Percentiles rank a stretch among this genome's conserved stretches.
phyloP scores from a whole-genome alignment of 2,329 filamentous ascomycete species.

The Mariannaea sp. region DNA sequence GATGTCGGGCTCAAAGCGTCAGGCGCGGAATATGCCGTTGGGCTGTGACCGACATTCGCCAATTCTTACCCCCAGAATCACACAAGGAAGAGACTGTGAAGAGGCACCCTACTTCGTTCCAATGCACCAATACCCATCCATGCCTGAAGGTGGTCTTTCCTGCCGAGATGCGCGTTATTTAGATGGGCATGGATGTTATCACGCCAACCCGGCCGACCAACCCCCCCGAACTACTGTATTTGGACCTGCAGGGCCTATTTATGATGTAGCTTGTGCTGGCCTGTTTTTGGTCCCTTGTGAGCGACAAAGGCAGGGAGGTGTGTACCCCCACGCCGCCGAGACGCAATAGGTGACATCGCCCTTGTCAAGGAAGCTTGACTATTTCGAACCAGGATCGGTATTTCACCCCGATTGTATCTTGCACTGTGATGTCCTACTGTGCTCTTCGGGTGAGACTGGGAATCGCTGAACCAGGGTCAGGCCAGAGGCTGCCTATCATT shows the following conservation, averaged over 20 bases:
- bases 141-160: no score
- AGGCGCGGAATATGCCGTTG: conserved; percentile 25
- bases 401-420: conserved; percentile 18
- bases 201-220: no score
- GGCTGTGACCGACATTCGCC: conserved; percentile 24
- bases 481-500: background rate
- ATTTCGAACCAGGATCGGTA: conserved; percentile 21
- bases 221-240: conserved; percentile 33
- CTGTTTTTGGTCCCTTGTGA: conserved; percentile 34
- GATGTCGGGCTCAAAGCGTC: conserved; percentile 16
- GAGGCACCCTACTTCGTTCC: no score
- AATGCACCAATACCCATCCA: conserved; percentile 16
- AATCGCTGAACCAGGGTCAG: no score
- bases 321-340: conserved; percentile 34
- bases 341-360: conserved; percentile 28
- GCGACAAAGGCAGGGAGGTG: conserved; percentile 23
- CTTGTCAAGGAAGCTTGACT: conserved; percentile 14
- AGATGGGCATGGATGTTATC: conserved; percentile 23
- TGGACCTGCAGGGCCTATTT: conserved; percentile 36
- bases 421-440: conserved; percentile 9
- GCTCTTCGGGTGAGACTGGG: conserved; percentile 3
- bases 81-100: conserved; percentile 28
- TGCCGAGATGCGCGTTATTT: conserved; percentile 25
- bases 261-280: no score
- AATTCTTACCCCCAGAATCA: conserved; percentile 34